Conservation (phyloP, 495 filamentous ascomycete species). For the Chaetomidium leptoderma region DNA sequence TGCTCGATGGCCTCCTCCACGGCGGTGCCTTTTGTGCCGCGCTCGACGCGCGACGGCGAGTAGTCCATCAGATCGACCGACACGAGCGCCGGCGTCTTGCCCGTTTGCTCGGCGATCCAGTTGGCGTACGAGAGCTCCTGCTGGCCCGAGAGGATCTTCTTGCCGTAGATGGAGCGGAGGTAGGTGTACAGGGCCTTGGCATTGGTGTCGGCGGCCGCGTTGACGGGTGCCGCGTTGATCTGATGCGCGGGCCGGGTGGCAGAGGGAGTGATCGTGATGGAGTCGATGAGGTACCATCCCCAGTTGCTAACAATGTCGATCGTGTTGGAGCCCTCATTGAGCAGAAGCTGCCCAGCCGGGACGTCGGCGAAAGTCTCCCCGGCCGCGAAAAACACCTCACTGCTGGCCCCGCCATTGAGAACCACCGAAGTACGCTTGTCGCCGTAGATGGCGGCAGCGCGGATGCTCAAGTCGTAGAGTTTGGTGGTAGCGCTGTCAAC, state of each 20-base stretch:
- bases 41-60: slow-evolving; percentile 41
- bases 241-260: slow-evolving; percentile 36
- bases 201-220: slow-evolving; percentile 25
- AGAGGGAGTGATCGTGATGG: slow-evolving; percentile 37
- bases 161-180: slow-evolving; percentile 43
- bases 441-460: slow-evolving; percentile 41
- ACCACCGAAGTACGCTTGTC: slow-evolving; percentile 40
- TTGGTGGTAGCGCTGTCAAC: slow-evolving; percentile 26
- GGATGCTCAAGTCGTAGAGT: slow-evolving; percentile 42
- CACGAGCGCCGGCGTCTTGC: slow-evolving; percentile 46
- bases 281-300: slow-evolving; percentile 48
- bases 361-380: slow-evolving; percentile 27
- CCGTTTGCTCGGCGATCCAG: slow-evolving; percentile 39
- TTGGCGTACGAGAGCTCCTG: slow-evolving; percentile 37
- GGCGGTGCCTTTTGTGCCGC: slow-evolving; percentile 34
- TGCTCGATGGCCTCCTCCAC: slow-evolving; percentile 46
- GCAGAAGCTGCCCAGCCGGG: slow-evolving; percentile 40
- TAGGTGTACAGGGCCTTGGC: slow-evolving; percentile 34
- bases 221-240: slow-evolving; percentile 32
- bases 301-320: slow-evolving; percentile 45
- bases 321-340: slow-evolving; percentile 41
- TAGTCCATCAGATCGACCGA: slow-evolving; percentile 48
- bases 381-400: slow-evolving; percentile 38
- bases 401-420: slow-evolving; percentile 39
- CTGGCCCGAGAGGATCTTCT: slow-evolving; percentile 47